Evolutionary conservation across 805 yeast species (phyloP).

Genomic region (Hanseniaspora lindneri): DNA sequence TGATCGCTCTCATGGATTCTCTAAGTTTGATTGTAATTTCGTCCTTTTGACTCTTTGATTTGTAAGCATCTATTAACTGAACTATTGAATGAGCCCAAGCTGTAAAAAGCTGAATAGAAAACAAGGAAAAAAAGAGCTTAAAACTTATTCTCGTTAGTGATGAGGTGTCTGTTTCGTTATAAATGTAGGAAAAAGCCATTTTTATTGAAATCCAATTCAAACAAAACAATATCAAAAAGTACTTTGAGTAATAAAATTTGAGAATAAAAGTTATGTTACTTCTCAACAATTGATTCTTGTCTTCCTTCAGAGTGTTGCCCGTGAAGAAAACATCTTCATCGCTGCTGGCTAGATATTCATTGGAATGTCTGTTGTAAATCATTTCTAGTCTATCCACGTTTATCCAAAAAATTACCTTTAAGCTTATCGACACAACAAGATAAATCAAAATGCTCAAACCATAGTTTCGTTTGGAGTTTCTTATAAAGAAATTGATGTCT

Average conservation of each 20-base stretch:
- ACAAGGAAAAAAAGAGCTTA: slow-evolving; percentile 1
- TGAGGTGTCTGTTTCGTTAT: not conserved
- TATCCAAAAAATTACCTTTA: slow-evolving; percentile 27
- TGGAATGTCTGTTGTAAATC: slow-evolving; percentile 17
- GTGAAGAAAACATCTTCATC: slow-evolving; percentile 19
- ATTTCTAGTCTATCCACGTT: slow-evolving; percentile 35
- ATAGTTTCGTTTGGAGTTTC: slow-evolving; percentile 7
- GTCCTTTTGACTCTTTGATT: slow-evolving; percentile 29
- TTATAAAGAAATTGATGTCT: slow-evolving; percentile 33
- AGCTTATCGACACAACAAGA: slow-evolving; percentile 34
- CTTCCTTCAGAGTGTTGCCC: slow-evolving; percentile 16
- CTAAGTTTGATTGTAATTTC: slow-evolving; percentile 51
- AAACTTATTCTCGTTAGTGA: not conserved
- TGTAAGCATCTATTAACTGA: slow-evolving; percentile 30
- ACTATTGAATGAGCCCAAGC: slow-evolving; percentile 40
- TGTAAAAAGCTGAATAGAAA: slow-evolving; percentile 20
- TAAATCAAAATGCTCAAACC: slow-evolving; percentile 61
- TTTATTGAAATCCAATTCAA: not conserved
- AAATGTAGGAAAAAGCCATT: not conserved
- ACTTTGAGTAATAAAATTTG: slow-evolving; percentile 8
- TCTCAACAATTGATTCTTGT: not conserved
- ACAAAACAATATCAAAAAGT: not conserved
- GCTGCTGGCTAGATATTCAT: slow-evolving; percentile 24
- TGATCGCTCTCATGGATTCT: slow-evolving; percentile 58
- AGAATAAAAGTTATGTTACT: not conserved